These are phyloP conservation scores for Avena eriantha DNA, from an alignment of 176 grass and related monocot genomes.

Conservation along the genomic window DNA sequence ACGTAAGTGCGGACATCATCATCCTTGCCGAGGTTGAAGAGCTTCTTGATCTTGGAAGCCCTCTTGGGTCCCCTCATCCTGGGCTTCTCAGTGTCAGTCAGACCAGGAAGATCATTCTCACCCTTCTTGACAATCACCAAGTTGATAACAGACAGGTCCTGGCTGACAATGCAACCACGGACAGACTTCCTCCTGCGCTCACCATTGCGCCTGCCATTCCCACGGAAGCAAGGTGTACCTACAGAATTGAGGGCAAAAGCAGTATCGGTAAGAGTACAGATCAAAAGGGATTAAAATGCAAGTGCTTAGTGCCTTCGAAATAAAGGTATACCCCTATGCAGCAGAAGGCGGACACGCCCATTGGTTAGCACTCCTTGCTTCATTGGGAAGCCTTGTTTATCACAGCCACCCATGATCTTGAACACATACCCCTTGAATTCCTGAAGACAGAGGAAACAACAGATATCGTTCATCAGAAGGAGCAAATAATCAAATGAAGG, in stretches of 20 bases:
- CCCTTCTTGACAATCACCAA: conserved; percentile 97
- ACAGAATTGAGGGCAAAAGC: background rate
- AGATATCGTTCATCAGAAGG: background rate
- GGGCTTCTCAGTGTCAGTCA: conserved; percentile 91
- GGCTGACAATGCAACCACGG: conserved; percentile 94
- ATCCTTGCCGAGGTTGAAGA: conserved; percentile 91
- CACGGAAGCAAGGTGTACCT: conserved; percentile 96
- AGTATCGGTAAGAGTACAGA: background rate
- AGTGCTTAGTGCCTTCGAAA: background rate
- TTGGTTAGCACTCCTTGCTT: conserved; percentile 88
- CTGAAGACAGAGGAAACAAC: conserved; percentile 39
- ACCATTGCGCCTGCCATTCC: conserved; percentile 77
- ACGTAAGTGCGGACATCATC: conserved; percentile 97
- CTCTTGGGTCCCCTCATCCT: conserved; percentile 99
- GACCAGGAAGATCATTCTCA: conserved; percentile 76
- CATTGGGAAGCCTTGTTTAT: conserved; percentile 96
- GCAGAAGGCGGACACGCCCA: conserved; percentile 84
- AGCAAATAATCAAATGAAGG: background rate
- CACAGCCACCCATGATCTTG: conserved; percentile 95
- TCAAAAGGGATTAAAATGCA: background rate
- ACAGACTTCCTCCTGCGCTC: conserved; percentile 93
- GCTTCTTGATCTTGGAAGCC: conserved; percentile 93
- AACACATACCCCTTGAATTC: conserved; percentile 92
- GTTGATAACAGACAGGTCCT: conserved; percentile 88
- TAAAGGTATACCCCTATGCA: conserved; percentile 68